Evolutionary conservation across 129 eudicot species (phyloP).

Genomic region (Cynara cardunculus): DNA sequence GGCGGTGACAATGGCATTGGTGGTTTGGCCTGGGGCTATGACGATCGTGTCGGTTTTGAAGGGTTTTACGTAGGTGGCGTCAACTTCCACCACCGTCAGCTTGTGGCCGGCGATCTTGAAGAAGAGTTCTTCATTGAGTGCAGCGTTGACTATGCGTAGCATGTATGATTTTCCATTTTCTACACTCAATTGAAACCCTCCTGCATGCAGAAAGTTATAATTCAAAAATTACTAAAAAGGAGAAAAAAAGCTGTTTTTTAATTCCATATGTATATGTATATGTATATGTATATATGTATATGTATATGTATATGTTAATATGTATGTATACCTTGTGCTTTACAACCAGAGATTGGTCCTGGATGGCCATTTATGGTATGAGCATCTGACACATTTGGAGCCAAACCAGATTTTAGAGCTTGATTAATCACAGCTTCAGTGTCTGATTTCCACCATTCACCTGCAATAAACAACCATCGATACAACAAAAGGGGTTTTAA

Average conservation of each 20-base stretch:
- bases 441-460: constrained; percentile 93
- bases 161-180: constrained; percentile 68
- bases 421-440: constrained; percentile 74
- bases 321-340: constrained; percentile 37
- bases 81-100: constrained; percentile 77
- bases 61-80: constrained; percentile 81
- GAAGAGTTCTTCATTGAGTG: constrained; percentile 88
- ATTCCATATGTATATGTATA: neutral
- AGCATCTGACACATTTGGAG: constrained; percentile 87
- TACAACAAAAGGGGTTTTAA: neutral
- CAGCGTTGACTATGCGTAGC: constrained; percentile 80
- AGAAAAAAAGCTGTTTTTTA: constrained; percentile 9
- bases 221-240: neutral
- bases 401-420: constrained; percentile 70
- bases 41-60: constrained; percentile 59
- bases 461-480: constrained; percentile 29
- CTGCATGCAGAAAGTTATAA: constrained; percentile 18
- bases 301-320: too few species aligned
- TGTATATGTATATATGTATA: constrained; percentile 17
- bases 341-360: constrained; percentile 50
- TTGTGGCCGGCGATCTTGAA: constrained; percentile 83
- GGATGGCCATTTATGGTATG: constrained; percentile 89
- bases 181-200: constrained; percentile 51
- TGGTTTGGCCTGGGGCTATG: constrained; percentile 83
- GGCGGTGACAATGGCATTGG: constrained; percentile 57